Base-by-base conservation (phyloP, 208 protist genomes). In the Entamoeba histolytica region DNA sequence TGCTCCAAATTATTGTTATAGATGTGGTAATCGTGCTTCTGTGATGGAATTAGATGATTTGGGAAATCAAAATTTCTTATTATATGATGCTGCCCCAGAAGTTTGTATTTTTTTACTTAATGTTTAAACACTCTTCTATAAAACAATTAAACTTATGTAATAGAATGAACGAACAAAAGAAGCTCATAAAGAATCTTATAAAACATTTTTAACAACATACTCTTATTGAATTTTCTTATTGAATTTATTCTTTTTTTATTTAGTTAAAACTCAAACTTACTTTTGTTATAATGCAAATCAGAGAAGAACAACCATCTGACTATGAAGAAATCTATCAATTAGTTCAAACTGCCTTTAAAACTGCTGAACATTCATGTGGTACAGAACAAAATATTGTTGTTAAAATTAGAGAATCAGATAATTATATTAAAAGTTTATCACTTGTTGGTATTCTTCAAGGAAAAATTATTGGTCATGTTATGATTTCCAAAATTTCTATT, bases 21-120 rank as follows among this genome's bases (percentile, higher is more conserved):
- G 97, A 69, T 99, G 98, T 96, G 98, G 98, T 55, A 99, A 99
- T 95, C 97, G 99, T 3, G 98, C 98, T 1, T 98, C 98, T 0
- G 98, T 99, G 92, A 93, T 95, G 93, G 31, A 93, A 39, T 44
- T 95, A 23, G 94, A 95, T 49, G 87, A 93, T 4, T 7, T 57
- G 23, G 8, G 50, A 15, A 61, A 73, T 49, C 39, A 92, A 51
- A 51, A 3, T 15, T 94, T 94, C 23, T 8, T 49, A 35, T 28
- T 55, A 5, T 94, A 91, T 61, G 93, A 94, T 49, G 35, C 91
- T n/a, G 93, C 92, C 47, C 93, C 93, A 10, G 55, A 87, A 35
- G 61, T 87, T 87, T 87, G 61, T 87, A 31, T 12, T 12, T 28
- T 87, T 87, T 12, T 87, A 31, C 3, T 31, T 87, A 12, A 19